Conservation (phyloP, 2,329 filamentous ascomycete species). For the Exophiala dermatitidis region DNA sequence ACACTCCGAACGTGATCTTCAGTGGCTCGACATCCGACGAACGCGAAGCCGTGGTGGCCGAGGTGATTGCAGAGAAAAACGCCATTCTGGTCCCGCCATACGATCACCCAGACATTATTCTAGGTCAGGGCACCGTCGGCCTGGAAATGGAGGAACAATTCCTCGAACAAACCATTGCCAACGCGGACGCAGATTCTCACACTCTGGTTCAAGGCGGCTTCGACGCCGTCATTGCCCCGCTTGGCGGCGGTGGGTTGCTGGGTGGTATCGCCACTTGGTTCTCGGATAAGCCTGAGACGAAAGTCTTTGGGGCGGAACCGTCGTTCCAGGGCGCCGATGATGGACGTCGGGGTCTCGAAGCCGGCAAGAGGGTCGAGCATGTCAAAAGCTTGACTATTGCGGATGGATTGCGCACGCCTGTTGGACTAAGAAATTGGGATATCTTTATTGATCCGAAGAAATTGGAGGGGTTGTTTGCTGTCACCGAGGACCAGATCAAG, state of each 20-base stretch:
- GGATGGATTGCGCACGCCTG: slow-evolving; percentile 77
- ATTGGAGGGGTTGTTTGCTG: slow-evolving; percentile 63
- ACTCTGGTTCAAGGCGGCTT: slow-evolving; percentile 32
- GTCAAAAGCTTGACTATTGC: slow-evolving; percentile 78
- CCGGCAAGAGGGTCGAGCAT: slow-evolving; percentile 52
- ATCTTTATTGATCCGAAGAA: slow-evolving; percentile 67
- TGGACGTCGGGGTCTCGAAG: slow-evolving; percentile 62
- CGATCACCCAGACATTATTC: slow-evolving; percentile 83
- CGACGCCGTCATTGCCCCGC: slow-evolving; percentile 70
- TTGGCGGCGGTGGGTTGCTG: slow-evolving; percentile 83
- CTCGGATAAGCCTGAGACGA: slow-evolving; percentile 54
- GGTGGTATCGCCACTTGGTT: slow-evolving; percentile 70
- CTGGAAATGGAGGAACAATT: slow-evolving; percentile 76
- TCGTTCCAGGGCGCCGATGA: slow-evolving; percentile 78
- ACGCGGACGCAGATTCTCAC: not conserved
- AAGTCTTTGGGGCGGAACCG: slow-evolving; percentile 83
- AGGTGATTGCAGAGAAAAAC: slow-evolving; percentile 63
- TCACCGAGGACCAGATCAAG: slow-evolving; percentile 75
- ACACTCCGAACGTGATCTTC: slow-evolving; percentile 73
- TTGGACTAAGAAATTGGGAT: slow-evolving; percentile 68
- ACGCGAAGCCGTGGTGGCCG: slow-evolving; percentile 67
- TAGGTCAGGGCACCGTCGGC: slow-evolving; percentile 86
- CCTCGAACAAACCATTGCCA: slow-evolving; percentile 31
- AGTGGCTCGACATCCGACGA: slow-evolving; percentile 73
- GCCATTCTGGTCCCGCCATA: slow-evolving; percentile 82